Evolutionary conservation across 2,329 filamentous ascomycete genomes (phyloP).

Genomic region (Purpureocillium lavendulum): DNA sequence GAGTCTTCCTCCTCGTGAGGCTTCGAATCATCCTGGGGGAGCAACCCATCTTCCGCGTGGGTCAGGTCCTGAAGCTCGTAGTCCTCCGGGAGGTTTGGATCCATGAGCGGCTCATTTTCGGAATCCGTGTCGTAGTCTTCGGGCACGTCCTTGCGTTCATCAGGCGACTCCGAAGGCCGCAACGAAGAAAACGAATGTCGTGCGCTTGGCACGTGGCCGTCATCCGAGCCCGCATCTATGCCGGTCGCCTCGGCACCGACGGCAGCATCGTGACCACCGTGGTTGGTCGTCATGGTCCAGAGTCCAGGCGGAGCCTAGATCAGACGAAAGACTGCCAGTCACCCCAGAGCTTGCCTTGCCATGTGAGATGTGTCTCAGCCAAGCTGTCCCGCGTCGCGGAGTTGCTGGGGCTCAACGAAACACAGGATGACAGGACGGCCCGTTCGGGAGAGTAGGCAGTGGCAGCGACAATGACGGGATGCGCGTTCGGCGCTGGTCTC

Average conservation of each 20-base stretch:
- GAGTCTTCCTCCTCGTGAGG: constrained; percentile 46
- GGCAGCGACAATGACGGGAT: too few relatives aligned
- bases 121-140: constrained; percentile 37
- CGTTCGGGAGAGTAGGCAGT: too few relatives aligned
- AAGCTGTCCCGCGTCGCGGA: too few relatives aligned
- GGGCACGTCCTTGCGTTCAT: constrained; percentile 23
- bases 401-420: too few relatives aligned
- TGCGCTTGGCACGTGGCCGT: constrained; percentile 15
- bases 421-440: too few relatives aligned
- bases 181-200: constrained; percentile 16
- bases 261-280: neutral
- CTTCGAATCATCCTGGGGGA: constrained; percentile 13
- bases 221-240: constrained; percentile 6
- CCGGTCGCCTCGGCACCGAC: constrained; percentile 13
- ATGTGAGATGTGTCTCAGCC: too few relatives aligned
- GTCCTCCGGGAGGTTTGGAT: constrained; percentile 40
- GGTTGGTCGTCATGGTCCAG: neutral
- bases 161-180: constrained; percentile 11
- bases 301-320: neutral
- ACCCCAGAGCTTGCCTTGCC: too few relatives aligned
- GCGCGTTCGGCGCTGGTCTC: too few relatives aligned
- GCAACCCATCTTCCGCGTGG: constrained; percentile 10
- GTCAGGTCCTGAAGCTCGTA: constrained; percentile 22
- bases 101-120: constrained; percentile 49
- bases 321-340: too few relatives aligned